phyloP scores from a whole-genome alignment of 139 green algal genomes.

The Penium margaritaceum region DNA sequence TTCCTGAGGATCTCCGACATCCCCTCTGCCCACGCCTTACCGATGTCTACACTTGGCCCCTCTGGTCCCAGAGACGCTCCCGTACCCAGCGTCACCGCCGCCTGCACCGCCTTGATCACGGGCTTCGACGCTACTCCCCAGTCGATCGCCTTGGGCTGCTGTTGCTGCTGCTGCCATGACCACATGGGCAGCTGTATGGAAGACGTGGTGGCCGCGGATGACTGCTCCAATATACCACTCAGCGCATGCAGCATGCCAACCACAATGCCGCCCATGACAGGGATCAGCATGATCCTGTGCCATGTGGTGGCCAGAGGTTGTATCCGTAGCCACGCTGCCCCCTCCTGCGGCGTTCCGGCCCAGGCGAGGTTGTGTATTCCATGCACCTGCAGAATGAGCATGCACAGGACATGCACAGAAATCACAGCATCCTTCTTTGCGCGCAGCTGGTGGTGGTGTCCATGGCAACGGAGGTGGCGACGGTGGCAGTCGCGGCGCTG shows the following conservation, averaged over 20 bases:
- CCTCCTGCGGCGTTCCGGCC: slow-evolving; percentile 35
- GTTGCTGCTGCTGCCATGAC: not conserved
- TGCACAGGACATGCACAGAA: not conserved
- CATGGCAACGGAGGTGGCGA: not conserved
- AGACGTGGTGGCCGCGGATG: not conserved
- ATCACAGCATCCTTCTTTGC: not conserved
- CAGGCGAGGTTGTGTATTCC: slow-evolving; percentile 39
- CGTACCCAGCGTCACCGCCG: slow-evolving; percentile 70
- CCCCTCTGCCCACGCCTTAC: slow-evolving; percentile 54
- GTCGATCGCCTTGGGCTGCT: slow-evolving; percentile 15
- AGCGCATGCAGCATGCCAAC: slow-evolving; percentile 44
- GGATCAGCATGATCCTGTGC: slow-evolving; percentile 45
- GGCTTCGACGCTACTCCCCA: slow-evolving; percentile 27
- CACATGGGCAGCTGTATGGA: slow-evolving; percentile 39
- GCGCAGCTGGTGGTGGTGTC: not conserved
- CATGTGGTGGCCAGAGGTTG: slow-evolving; percentile 32
- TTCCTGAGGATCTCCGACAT: slow-evolving; percentile 42
- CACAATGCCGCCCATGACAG: slow-evolving; percentile 37
- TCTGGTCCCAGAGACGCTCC: slow-evolving; percentile 81
- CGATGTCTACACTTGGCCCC: slow-evolving; percentile 84
- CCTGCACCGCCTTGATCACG: slow-evolving; percentile 49
- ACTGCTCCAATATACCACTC: slow-evolving; percentile 41
- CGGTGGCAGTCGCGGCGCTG: not conserved
- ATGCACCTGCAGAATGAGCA: slow-evolving; percentile 28
- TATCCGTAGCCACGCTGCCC: slow-evolving; percentile 35